A percentile compares a stretch with the other conserved stretches of the same genome.
These are phyloP conservation scores for Talaromyces adpressus DNA, from an alignment of 495 filamentous ascomycete genomes.

Conservation along the genomic window DNA sequence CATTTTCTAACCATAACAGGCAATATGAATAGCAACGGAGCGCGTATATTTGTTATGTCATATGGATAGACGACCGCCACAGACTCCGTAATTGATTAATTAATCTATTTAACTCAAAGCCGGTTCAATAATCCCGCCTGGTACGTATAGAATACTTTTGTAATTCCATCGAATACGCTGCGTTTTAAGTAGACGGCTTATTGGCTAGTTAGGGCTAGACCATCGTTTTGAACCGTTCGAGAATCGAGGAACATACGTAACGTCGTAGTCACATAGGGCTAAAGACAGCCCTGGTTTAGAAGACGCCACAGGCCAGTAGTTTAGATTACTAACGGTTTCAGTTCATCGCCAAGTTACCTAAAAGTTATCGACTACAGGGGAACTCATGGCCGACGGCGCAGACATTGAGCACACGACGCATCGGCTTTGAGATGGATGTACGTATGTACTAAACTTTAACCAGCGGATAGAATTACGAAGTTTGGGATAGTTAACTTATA, in stretches of 20 bases:
- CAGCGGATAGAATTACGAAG: neutral
- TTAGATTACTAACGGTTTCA: neutral
- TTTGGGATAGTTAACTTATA: neutral
- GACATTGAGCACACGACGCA: neutral
- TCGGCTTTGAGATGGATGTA: neutral
- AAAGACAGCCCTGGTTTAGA: neutral
- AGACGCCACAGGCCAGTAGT: neutral
- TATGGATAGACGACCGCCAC: neutral
- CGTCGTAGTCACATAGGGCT: neutral
- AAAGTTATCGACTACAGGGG: neutral
- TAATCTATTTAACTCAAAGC: neutral
- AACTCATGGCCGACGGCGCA: neutral
- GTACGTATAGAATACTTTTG: neutral
- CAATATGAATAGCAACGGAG: neutral
- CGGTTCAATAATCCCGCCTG: neutral
- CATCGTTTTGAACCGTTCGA: neutral
- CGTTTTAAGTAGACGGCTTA: neutral
- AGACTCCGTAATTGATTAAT: neutral
- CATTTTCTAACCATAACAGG: neutral
- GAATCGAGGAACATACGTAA: neutral
- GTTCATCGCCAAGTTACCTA: neutral
- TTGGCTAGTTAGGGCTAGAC: neutral
- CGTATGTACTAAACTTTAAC: neutral
- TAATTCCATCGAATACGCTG: neutral
- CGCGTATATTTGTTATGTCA: neutral